Evolutionary conservation across 345 rosid species (phyloP).

Genomic region (Aurinia saxatilis): DNA sequence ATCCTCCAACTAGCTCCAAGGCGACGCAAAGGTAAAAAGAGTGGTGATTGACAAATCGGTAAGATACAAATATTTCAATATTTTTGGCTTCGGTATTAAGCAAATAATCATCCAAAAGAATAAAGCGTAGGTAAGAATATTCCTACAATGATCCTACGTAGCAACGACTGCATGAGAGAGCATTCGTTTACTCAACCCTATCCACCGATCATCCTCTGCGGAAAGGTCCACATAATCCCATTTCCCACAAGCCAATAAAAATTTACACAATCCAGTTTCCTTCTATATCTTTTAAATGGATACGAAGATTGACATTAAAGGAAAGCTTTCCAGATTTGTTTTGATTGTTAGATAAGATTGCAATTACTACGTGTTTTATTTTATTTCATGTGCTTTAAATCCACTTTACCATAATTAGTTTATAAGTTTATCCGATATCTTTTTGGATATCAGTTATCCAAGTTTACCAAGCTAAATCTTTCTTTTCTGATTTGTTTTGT

Average conservation of each 20-base stretch:
- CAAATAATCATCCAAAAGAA: background rate
- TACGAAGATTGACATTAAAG: background rate
- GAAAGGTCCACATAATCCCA: background rate
- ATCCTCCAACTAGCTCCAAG: slow-evolving; percentile 14
- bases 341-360: background rate
- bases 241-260: slow-evolving; percentile 1
- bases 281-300: too few species aligned
- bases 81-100: slow-evolving; percentile 1
- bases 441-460: background rate
- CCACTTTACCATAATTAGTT: background rate
- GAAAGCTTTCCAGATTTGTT: background rate
- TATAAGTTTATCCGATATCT: background rate
- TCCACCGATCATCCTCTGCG: slow-evolving; percentile 10
- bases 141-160: slow-evolving; percentile 20
- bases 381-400: too few species aligned
- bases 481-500: too few species aligned
- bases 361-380: too few species aligned
- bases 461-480: background rate
- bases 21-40: slow-evolving; percentile 18
- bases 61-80: background rate
- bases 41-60: slow-evolving; percentile 4
- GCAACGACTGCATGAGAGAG: slow-evolving; percentile 19
- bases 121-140: slow-evolving; percentile 12
- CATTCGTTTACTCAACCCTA: slow-evolving; percentile 21
- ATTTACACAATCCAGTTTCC: background rate